Conservation (phyloP, 1,284 basidiomycete genomes). For the Exobasidium cylindrosporum region DNA sequence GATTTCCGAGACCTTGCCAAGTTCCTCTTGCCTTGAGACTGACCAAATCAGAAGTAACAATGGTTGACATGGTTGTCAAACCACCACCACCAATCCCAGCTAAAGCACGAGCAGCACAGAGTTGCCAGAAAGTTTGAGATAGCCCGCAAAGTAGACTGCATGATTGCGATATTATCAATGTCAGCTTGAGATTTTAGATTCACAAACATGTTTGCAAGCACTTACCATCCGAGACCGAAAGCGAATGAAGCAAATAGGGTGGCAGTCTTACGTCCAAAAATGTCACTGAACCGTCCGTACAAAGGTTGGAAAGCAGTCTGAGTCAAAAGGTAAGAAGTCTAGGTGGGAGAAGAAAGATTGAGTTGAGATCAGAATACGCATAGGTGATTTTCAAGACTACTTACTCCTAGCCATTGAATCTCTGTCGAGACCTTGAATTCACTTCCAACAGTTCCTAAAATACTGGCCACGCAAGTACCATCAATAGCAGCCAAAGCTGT, state of each 20-base stretch:
- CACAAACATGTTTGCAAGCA: not conserved
- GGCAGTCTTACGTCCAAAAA: constrained; percentile 52
- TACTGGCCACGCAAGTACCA: constrained; percentile 52
- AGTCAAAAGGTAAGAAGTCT: constrained; percentile 50
- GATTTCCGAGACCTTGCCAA: constrained; percentile 56
- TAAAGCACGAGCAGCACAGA: constrained; percentile 55
- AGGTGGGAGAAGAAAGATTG: not conserved
- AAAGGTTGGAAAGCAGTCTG: constrained; percentile 54
- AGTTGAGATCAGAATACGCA: not conserved
- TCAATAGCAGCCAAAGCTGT: constrained; percentile 48
- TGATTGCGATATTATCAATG: not conserved
- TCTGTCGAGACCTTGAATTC: constrained; percentile 51
- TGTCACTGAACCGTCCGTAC: constrained; percentile 50
- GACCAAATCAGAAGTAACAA: constrained; percentile 58
- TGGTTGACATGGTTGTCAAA: constrained; percentile 57
- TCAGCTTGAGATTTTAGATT: not conserved
- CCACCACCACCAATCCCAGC: constrained; percentile 59
- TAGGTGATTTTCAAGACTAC: not conserved
- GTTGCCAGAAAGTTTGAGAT: constrained; percentile 46
- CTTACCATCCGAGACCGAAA: constrained; percentile 42
- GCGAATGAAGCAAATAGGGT: constrained; percentile 50
- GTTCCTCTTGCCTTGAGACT: constrained; percentile 57
- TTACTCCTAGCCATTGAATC: constrained; percentile 45
- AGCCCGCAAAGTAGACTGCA: constrained; percentile 44
- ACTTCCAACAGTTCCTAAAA: constrained; percentile 46